A percentile compares a stretch with the other conserved stretches of the same genome.
These are phyloP conservation scores for Lipomyces yamanashiensis DNA, from an alignment of 805 yeast genomes.

Conservation along the genomic window DNA sequence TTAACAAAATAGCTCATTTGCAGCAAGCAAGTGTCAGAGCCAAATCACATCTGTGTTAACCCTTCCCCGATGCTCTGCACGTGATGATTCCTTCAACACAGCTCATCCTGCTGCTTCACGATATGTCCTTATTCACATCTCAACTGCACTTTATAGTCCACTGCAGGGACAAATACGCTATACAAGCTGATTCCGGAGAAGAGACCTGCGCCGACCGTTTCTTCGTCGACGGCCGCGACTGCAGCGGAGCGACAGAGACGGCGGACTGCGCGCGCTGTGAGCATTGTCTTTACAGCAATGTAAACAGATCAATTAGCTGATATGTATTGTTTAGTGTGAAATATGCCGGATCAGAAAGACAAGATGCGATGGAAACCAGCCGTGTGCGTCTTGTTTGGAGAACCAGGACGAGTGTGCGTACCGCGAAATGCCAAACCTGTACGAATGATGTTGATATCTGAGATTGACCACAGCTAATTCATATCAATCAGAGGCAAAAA, in stretches of 20 bases:
- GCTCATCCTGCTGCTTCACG: no score
- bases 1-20: no score
- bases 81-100: no score
- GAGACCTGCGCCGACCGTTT: not conserved
- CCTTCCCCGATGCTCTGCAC: no score
- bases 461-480: not conserved
- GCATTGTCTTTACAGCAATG: not conserved
- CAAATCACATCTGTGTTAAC: no score
- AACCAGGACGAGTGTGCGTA: constrained; percentile 4
- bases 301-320: not conserved
- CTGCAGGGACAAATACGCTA: not conserved
- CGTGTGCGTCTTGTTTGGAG: not conserved
- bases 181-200: not conserved
- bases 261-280: constrained; percentile 9
- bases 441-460: not conserved
- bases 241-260: constrained; percentile 1
- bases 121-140: no score
- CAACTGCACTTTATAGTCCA: not conserved
- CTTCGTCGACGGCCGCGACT: not conserved
- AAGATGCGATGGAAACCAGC: not conserved
- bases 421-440: constrained; percentile 2
- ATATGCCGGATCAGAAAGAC: constrained; percentile 1
- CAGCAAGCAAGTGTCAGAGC: no score
- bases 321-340: not conserved
- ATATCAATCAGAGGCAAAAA: not conserved